A percentile compares a stretch with the other conserved stretches of the same genome.
Conservation (phyloP, 2,329 filamentous ascomycete species). For the Ceratocystis huliohia region DNA sequence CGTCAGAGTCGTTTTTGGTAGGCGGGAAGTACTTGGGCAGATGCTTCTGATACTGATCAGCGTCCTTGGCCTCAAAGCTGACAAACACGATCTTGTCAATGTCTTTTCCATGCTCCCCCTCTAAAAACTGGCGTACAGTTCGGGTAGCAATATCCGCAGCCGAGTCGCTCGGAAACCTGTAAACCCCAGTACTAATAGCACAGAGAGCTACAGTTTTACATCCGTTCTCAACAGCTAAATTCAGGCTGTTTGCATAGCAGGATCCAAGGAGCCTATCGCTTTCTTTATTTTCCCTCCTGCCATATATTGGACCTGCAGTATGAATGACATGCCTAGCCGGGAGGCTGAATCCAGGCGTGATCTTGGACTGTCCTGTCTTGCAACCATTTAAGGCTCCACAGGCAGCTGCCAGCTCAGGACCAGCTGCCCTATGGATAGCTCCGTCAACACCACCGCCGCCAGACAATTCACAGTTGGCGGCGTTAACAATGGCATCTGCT, state of each 20-base stretch:
- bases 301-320: slow-evolving; percentile 75
- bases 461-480: slow-evolving; percentile 64
- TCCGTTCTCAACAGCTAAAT: slow-evolving; percentile 55
- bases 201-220: slow-evolving; percentile 69
- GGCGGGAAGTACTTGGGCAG: slow-evolving; percentile 38
- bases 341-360: slow-evolving; percentile 64
- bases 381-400: slow-evolving; percentile 45
- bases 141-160: slow-evolving; percentile 62
- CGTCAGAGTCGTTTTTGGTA: neutral
- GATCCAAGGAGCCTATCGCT: slow-evolving; percentile 39
- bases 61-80: slow-evolving; percentile 68
- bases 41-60: slow-evolving; percentile 53
- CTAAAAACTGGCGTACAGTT: slow-evolving; percentile 44
- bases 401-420: slow-evolving; percentile 43
- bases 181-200: slow-evolving; percentile 76
- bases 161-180: slow-evolving; percentile 65
- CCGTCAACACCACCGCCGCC: slow-evolving; percentile 87
- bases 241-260: slow-evolving; percentile 60
- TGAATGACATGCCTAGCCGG: slow-evolving; percentile 75
- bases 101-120: slow-evolving; percentile 32
- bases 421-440: slow-evolving; percentile 76
- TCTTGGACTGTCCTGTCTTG: slow-evolving; percentile 64
- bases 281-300: slow-evolving; percentile 29
- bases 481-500: slow-evolving; percentile 82
- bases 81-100: slow-evolving; percentile 73